These are phyloP conservation scores for Orychophragmus violaceus DNA, from an alignment of 345 rosid genomes.

Conservation along the genomic window DNA sequence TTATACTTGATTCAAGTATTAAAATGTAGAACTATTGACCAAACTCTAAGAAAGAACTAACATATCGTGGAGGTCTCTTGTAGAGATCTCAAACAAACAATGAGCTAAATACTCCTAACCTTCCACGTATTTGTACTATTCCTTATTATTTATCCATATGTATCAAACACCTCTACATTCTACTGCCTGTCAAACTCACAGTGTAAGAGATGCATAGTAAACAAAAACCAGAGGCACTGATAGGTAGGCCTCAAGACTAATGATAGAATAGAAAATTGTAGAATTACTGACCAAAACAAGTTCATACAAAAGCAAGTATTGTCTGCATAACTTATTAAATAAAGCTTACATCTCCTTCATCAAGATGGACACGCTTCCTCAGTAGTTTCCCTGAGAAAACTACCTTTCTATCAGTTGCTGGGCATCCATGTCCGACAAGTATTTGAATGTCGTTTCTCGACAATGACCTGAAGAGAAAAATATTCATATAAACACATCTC, in stretches of 20 bases:
- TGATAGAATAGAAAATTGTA: background rate
- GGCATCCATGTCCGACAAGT: conserved; percentile 93
- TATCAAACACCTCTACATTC: background rate
- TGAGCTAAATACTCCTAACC: background rate
- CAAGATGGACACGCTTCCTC: conserved; percentile 88
- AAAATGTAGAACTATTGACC: background rate
- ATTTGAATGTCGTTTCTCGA: conserved; percentile 76
- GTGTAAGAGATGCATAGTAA: background rate
- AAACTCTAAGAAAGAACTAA: no score
- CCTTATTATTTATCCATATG: no score
- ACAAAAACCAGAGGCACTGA: background rate
- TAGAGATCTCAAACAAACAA: no score
- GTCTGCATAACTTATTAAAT: background rate
- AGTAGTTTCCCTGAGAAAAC: conserved; percentile 77
- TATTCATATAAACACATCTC: conserved; percentile 25
- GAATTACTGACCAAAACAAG: background rate
- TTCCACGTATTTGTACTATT: background rate
- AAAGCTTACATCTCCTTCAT: conserved; percentile 96
- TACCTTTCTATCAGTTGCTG: conserved; percentile 77
- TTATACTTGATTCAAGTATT: background rate
- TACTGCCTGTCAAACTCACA: background rate
- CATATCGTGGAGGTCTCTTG: no score
- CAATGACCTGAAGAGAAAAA: conserved; percentile 51
- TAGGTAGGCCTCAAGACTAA: background rate
- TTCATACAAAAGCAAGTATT: background rate